Base-by-base conservation (phyloP, 805 yeast species). In the Isabelozyma pseudorhagii region DNA sequence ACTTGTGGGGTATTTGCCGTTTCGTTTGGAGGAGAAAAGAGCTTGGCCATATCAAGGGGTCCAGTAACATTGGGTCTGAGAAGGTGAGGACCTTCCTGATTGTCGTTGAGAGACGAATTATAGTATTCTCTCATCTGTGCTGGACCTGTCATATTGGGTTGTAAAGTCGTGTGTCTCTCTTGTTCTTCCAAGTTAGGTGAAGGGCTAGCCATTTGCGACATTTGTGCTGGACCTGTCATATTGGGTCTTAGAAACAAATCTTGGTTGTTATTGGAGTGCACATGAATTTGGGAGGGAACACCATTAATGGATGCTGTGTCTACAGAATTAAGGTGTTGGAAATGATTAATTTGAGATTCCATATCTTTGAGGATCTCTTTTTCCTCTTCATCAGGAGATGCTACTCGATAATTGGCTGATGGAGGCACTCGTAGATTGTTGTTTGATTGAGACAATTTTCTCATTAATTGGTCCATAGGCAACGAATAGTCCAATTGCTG, bases 241-340 rank as follows among this genome's bases (percentile, higher is more conserved):
- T 74, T 74, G n/a, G 79, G 78, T 50, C 61, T 57, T 40, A 74
- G 61, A 13, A 31, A 31, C n/a, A 31, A 31, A 31, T 31, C 36
- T 11, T 66, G 55, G 21, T 54, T 54, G 36, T 13, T 60, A 45
- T 52, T 40, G 15, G 49, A 50, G 40, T 68, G 66, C 34, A 74
- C 61, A 54, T 75, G 83, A 41, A 80, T 70, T 50, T 74, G 79
- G 1, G 85, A 69, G 0, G 90, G 87, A 0, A 79, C 78, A n/a
- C 93, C 92, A 56, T 79, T 83, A 14, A 83, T 78, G 42, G 87
- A 80, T 3, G 85, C 91, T 48, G 89, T 83, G 62, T 90, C 97
- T 38, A 88, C 89, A 28, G 72, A 61, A 54, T 84, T 81, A 49
- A 90, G 85, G 59, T 87, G 84, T 46, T 82, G 85, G 67, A 90